Conservation (phyloP, 2,329 filamentous ascomycete genomes). For the Aspergillus sp. region DNA sequence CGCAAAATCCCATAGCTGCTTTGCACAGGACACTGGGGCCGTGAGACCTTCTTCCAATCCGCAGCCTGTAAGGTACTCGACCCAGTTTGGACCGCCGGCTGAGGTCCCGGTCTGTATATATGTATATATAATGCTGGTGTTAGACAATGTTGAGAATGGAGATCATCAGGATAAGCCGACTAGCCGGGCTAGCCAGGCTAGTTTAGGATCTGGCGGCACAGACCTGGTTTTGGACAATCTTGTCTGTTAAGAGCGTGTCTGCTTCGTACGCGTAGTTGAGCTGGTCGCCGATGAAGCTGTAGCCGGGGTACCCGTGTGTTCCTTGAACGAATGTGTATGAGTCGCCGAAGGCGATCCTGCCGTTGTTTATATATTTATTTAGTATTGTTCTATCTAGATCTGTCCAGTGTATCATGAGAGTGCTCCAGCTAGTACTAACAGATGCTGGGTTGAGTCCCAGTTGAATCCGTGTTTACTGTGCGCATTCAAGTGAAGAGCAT, state of each 20-base stretch:
- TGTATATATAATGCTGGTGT: not conserved
- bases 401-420: too few relatives aligned
- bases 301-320: conserved; percentile 51
- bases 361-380: not conserved
- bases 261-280: conserved; percentile 49
- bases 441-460: conserved; percentile 17
- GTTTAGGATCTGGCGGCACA: not conserved
- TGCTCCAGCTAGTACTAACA: conserved; percentile 12
- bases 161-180: too few relatives aligned
- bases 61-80: conserved; percentile 54
- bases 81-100: conserved; percentile 56
- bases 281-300: conserved; percentile 56
- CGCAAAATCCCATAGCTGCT: conserved; percentile 58
- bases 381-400: not conserved
- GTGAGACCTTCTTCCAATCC: conserved; percentile 47
- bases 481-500: not conserved
- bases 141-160: too few relatives aligned
- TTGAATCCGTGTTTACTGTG: conserved; percentile 6
- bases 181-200: too few relatives aligned
- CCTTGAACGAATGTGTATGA: conserved; percentile 53
- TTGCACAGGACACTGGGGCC: conserved; percentile 44
- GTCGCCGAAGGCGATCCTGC: conserved; percentile 32
- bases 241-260: conserved; percentile 44
- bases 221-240: conserved; percentile 52
- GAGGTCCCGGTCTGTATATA: conserved; percentile 46